phyloP scores from a whole-genome alignment of 768 basidiomycete species.

The Mycena vulgaris region DNA sequence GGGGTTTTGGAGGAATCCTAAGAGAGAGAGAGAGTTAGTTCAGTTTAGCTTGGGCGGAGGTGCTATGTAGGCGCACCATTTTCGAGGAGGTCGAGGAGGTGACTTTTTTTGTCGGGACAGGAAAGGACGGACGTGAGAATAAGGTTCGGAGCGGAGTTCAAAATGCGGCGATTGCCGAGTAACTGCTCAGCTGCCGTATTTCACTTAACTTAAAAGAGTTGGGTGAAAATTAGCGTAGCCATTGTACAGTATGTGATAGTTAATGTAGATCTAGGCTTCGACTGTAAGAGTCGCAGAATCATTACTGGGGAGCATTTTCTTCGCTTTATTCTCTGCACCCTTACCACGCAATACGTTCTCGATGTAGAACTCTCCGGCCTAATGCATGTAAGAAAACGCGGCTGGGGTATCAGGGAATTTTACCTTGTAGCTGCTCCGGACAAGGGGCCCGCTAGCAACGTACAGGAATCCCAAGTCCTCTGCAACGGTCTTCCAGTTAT shows the following conservation, averaged over 20 bases:
- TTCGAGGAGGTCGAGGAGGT: conserved; percentile 25
- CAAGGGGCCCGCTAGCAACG: conserved; percentile 96
- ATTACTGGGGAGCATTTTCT: conserved; percentile 45
- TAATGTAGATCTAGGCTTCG: conserved; percentile 21
- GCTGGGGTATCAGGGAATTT: conserved; percentile 37
- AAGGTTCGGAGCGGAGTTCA: conserved; percentile 6
- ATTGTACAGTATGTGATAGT: background rate
- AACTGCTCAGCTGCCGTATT: conserved; percentile 8
- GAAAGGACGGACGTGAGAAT: conserved; percentile 18
- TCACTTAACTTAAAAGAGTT: no score
- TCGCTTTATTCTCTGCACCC: conserved; percentile 58
- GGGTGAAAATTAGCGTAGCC: background rate
- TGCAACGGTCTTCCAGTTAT: conserved; percentile 90
- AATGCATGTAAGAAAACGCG: conserved; percentile 2
- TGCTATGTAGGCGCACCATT: conserved; percentile 27
- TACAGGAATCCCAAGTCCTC: conserved; percentile 97
- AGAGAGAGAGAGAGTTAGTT: conserved; percentile 13
- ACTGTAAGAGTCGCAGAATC: conserved; percentile 15
- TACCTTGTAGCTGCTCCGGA: conserved; percentile 98
- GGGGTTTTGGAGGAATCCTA: conserved; percentile 92
- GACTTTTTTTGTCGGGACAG: conserved; percentile 42
- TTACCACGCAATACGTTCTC: conserved; percentile 88
- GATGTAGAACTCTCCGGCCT: conserved; percentile 98
- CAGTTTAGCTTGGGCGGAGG: background rate
- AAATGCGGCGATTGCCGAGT: conserved; percentile 13